Evolutionary conservation across 1,139 yeast species (phyloP), one percentile per base, ranked within the genome.

Genomic region (Meyerozyma sp.): DNA sequence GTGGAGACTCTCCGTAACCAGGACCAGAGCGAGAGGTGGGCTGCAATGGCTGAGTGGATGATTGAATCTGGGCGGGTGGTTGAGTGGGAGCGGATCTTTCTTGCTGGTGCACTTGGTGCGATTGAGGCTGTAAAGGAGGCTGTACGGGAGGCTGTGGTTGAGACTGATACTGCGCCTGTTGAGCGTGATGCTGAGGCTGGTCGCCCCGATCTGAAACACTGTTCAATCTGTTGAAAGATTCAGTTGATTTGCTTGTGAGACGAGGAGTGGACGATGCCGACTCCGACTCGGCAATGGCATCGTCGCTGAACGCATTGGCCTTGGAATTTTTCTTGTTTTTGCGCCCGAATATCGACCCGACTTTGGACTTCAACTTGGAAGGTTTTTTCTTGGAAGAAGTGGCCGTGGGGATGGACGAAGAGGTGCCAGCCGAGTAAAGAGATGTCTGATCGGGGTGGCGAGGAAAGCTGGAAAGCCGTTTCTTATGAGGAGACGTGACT

Each of bases 291-390:
- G 68, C 70, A 40, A 67, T 66, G 7, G 64, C 47, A 11, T 56
- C 61, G 36, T 48, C 54, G 8, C 55, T 30, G 23, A 45, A 41
- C 13, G 41, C 38, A 13, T 40, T 23, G 20, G 18, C 30, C 23
- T 43, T 44, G 40, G 53, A 53, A 23, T 66, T 66, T 52, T 73
- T 73, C 55, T 79, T 70, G 44, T 60, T 77, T 56, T 79, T 81
- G 51, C 86, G 78, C 38, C 85, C 83, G 61, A 90, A 85, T 47
- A 90, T 82, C 0, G 96, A 88, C 14, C 96, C 96, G 35, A 90
- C 90, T 58, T 73, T 82, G 5, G 95, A 85, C 59, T 82, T 81
- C 56, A 90, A 66, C 49, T 76, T 80, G 21, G 68, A 63, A 29
- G 59, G 57, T 43, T 63, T 65, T 39, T 49, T 48, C 23, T 49